Evolutionary conservation across 768 basidiomycete genomes (phyloP), one percentile per base, ranked within the genome.

Genomic region (Phaffia tasmanica): DNA sequence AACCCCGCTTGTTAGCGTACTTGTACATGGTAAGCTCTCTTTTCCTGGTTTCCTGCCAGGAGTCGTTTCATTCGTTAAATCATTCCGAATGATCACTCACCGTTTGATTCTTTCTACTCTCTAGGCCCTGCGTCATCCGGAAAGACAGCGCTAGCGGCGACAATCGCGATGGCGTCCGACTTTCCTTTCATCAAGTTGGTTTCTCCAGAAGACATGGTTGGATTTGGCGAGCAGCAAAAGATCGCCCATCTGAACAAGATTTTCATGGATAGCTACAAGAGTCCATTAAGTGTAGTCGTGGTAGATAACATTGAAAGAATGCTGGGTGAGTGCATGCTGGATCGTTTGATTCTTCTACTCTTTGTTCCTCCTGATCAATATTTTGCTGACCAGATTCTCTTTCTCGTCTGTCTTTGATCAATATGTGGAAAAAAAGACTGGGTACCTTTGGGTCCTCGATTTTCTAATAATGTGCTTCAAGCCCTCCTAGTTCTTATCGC

Each of bases 131-230:
- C 93, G 23, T 89, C 89, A 3, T 84, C 90, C 11, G 95, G 95
- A 21, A 98, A 98, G 79, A 93, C 94, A 0, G 94, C 94, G 0
- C 78, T 98, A 55, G 94, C 88, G 1, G 94, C 91, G 7, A 87
- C 88, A 5, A 94, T 98, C 64, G 95, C 94, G 1, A 86, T 89
- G 78, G 83, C 83, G 29, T 97, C 94, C n/a, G 80, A 86, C 70
- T 99, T 86, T 77, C 95, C 95, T 0, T 99, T 99, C 80, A 94
- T 99, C 80, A 98, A 99, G 76, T 81, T 99, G 49, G 84, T 98
- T 66, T 89, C 92, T 2, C 90, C 95, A 0, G 95, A 97, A 73
- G 85, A 82, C 72, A 99, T 99, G 95, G 88, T 98, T 69, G 95
- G 95, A 9, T 93, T 83, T 76, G 84, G 85, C n/a, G 95, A 98